Evolutionary conservation across 345 rosid genomes (phyloP), one percentile per base, ranked within the genome.

Genomic region (Clausena lansium): DNA sequence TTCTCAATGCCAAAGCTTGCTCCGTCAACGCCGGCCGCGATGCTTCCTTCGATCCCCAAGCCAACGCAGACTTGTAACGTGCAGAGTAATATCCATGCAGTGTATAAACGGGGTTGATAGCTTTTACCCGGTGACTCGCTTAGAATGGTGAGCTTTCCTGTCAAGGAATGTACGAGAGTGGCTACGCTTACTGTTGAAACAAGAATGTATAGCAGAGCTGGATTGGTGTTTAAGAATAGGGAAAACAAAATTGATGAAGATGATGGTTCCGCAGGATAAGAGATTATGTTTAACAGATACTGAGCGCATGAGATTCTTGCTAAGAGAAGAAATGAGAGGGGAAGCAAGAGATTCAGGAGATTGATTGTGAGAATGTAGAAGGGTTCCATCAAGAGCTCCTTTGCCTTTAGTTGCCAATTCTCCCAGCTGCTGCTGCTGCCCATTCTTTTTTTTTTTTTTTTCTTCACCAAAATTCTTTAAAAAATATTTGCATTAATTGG

Each of bases 321-420:
- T 1, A 93, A 75, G 41, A 90, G 86, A 32, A 93, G 92, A 75
- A 91, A 93, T 6, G 94, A 90, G 25, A 93, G 92, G 10, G 98
- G 98, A 58, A 90, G 86, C 62, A 89, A 85, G 66, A 89, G 91
- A 77, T 88, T 87, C 67, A 91, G 89, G 59, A 91, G 92, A 59
- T 87, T 83, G 60, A 81, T 73, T 32, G 90, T 81, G 70, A 88
- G n/a, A 81, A 87, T 41, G 66, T 85, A 84, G 74, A 93, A 88
- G 15, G 85, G 81, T 70, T 86, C 82, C 22, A 66, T 50, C 9
- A n/a, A 20, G 39, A 77, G 67, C 20, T 70, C 50, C 50, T 35
- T 60, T 4, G 63, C 47, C 67, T 76, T 78, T 17, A 33, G 70
- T 61, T 25, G 78, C 69, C 70, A 67, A 73, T 45, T 77, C 71